Evolutionary conservation across 192 early-diverging fungal genomes (phyloP), one percentile per base, ranked within the genome.

Genomic region (Irineochytrium annulatum): DNA sequence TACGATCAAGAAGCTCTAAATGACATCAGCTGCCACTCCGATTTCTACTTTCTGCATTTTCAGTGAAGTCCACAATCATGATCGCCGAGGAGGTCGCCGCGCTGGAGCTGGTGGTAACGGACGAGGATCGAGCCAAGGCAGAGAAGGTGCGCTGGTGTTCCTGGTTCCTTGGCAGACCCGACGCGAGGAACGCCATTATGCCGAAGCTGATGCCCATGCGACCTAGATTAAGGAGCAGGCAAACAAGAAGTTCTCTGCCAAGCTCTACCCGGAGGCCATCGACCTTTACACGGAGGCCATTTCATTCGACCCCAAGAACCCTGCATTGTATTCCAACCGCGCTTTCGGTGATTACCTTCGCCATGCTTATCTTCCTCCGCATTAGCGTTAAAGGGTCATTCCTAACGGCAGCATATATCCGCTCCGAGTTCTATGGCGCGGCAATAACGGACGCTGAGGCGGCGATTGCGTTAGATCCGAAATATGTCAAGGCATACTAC

Each of bases 281-380:
- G 89, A 91, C 43, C 87, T 90, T 62, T 99, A 99, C 76, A 87
- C 89, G 4, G 76, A 82, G 62, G 94, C 94, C 2, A 95, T 99
- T 48, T 79, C 83, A 43, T 63, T 83, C 35, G 87, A 96, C 69
- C 87, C 94, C 17, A 83, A 86, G 27, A 86, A 91, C 0, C 81
- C 92, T 2, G 87, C 87, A 6, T 94, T 88, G 74, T 96, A 92
- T 62, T 81, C 94, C 20, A 99, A 99, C 72, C 83, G 97, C 26
- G 90, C 93, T 17, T 87, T 96, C 54, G 70, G 77, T 79, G 55
- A 3, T 52, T 55, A 17, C 2, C 24, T 31, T 27, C 24, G 17
- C 39, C 20, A 59, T 14, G 16, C 14, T 24, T 62, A 62, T 24
- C 14, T 11, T 0, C 11, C 16, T n/a, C n/a, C n/a, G n/a, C n/a